Evolutionary conservation across 148 eudicot species (phyloP), one percentile per base, ranked within the genome.

Genomic region (Selenicereus undatus): DNA sequence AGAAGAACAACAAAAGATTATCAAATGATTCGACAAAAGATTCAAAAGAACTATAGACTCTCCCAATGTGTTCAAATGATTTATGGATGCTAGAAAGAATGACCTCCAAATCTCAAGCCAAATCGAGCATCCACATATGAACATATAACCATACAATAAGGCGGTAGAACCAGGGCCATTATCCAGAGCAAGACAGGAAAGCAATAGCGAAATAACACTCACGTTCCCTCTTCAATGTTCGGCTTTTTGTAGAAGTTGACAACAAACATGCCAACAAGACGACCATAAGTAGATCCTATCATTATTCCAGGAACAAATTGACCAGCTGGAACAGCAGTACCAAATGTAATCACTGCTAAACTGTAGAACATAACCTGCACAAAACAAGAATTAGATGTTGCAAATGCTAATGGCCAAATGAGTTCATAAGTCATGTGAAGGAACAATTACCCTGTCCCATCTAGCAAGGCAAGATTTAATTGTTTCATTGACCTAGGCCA

Each of bases 221-320:
- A 95, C 99, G 99, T 95, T 85, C 99, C 99, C 88, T 95, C 99
- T 87, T 95, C 99, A 74, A 95, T 91, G 87, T 95, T 95, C n/a
- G 91, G 94, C 85, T 91, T 93, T 89, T 88, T 87, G 89, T 95
- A 95, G 84, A 87, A 90, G 82, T 84, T 95, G 71, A 95, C 99
- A 66, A 92, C 99, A 87, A 95, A 95, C 97, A 90, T 93, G 89
- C 99, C 99, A 81, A 95, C 99, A 86, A 95, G 96, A 66, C 99
- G 99, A 26, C 99, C 99, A 83, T 93, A 95, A 36, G 99, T 95
- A 81, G 99, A 95, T 77, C 99, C 99, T 80, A 95, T 95, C 99
- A 95, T 92, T 77, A 95, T 95, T 72, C 99, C 99, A 75, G 99
- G 99, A 80, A 95, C 97, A 90, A 95, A 95, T 82, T 95, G 99